Percentiles rank a stretch among this genome's conserved stretches.
Evolutionary conservation across 2,329 filamentous ascomycete genomes (phyloP).

Genomic region (Bipolaris victoriae): DNA sequence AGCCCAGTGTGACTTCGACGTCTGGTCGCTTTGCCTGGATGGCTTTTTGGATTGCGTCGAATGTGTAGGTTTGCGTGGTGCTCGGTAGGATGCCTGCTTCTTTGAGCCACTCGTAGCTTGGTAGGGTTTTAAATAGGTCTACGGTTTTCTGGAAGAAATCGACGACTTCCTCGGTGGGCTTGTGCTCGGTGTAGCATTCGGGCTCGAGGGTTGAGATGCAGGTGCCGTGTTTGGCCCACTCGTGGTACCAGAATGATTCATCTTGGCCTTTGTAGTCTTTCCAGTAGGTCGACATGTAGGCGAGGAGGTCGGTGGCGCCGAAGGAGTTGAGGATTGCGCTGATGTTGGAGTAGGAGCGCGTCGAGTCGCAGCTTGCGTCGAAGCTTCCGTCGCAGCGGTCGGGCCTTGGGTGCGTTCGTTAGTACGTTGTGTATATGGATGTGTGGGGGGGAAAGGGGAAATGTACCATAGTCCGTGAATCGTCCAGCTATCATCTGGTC

Average conservation of each 20-base stretch:
- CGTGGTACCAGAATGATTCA: constrained; percentile 71
- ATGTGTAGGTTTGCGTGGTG: constrained; percentile 63
- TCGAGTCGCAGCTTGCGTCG: constrained; percentile 68
- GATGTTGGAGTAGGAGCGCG: constrained; percentile 69
- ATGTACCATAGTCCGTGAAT: constrained; percentile 71
- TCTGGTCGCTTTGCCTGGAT: constrained; percentile 60
- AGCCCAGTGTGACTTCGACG: constrained; percentile 66
- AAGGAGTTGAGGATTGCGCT: constrained; percentile 64
- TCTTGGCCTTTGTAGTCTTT: constrained; percentile 70
- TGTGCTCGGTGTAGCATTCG: constrained; percentile 65
- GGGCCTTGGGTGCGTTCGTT: constrained; percentile 43
- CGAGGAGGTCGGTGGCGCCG: constrained; percentile 62
- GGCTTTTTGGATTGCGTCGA: constrained; percentile 64
- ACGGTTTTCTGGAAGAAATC: constrained; percentile 73
- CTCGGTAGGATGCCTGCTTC: constrained; percentile 66
- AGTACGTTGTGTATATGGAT: too few relatives aligned
- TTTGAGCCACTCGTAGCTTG: constrained; percentile 68
- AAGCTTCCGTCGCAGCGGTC: constrained; percentile 71
- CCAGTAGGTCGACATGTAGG: constrained; percentile 75
- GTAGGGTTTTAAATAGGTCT: constrained; percentile 68
- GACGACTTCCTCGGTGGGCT: constrained; percentile 66
- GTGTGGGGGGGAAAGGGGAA: too few relatives aligned
- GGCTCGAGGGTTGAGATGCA: constrained; percentile 73
- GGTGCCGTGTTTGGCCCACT: constrained; percentile 76
- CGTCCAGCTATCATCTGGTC: constrained; percentile 74